Conservation (phyloP, 768 basidiomycete genomes). For the Butyriboletus loyo region DNA sequence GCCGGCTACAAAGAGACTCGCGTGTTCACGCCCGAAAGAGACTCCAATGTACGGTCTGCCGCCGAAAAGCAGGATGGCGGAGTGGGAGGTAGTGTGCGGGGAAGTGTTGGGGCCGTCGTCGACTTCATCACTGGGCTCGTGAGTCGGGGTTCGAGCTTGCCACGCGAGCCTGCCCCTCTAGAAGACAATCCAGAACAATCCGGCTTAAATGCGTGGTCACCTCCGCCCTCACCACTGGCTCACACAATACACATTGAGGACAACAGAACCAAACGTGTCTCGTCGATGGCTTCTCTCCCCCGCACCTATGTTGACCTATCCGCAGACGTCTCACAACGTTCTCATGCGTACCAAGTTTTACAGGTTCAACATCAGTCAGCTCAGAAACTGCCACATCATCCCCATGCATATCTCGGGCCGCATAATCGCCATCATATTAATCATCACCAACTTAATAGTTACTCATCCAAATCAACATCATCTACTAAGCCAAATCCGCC, state of each 20-base stretch:
- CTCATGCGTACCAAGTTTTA: constrained; percentile 8
- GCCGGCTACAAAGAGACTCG: constrained; percentile 93
- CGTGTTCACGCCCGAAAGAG: constrained; percentile 81
- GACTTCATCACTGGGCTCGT: constrained; percentile 67
- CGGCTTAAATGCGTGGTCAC: constrained; percentile 13
- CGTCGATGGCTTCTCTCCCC: constrained; percentile 18
- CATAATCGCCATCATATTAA: constrained; percentile 22
- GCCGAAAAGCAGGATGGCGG: constrained; percentile 21
- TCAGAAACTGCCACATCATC: constrained; percentile 19
- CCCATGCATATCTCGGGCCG: constrained; percentile 17
- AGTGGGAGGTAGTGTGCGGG: constrained; percentile 39
- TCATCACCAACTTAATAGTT: constrained; percentile 20
- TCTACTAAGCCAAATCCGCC: constrained; percentile 30
- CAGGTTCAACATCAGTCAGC: constrained; percentile 26
- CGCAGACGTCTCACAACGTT: constrained; percentile 7
- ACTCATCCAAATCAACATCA: constrained; percentile 23
- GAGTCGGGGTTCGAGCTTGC: constrained; percentile 21
- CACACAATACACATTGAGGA: constrained; percentile 12
- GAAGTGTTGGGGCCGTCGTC: constrained; percentile 53
- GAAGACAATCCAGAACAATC: constrained; percentile 5
- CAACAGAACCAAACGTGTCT: constrained; percentile 3
- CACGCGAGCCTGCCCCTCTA: constrained; percentile 15
- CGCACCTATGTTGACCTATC: constrained; percentile 9
- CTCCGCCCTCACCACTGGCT: constrained; percentile 27
- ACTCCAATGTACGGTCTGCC: constrained; percentile 40